Base-by-base conservation (phyloP, 345 rosid genomes). In the Rubroshorea leprosula region DNA sequence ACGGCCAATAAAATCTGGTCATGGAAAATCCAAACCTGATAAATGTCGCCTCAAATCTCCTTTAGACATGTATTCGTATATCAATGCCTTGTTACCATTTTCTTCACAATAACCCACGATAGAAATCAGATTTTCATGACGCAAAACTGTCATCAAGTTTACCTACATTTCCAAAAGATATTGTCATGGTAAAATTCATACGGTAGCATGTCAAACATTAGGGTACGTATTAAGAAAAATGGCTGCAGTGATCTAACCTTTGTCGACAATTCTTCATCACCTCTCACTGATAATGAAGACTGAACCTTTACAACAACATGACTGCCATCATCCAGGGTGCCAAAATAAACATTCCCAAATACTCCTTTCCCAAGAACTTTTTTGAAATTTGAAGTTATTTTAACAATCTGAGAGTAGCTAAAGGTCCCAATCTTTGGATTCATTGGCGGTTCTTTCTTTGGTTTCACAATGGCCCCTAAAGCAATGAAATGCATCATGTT, bases 331-430 rank as follows among this genome's bases (percentile, higher is more conserved):
- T 49, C 17, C 6, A 60, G 53, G 13, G 10, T 19, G 19, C 63
- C 63, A 35, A 16, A 45, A 21, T 21, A 60, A 1, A 60, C 63
- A n/a, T n/a, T n/a, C n/a, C n/a, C n/a, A n/a, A n/a, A n/a, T n/a
- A n/a, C n/a, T n/a, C n/a, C n/a, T n/a, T n/a, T n/a, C n/a, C n/a
- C n/a, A n/a, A 60, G 8, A 16, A 14, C 26, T 5, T 10, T 21
- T 1, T 3, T 8, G 11, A 49, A 60, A 15, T 49, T 44, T 7
- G 2, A 21, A 24, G 61, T 57, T 23, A 57, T 44, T 24, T 2
- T 23, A 57, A 20, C 64, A 4, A 76, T 59, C 23, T 76, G 67
- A 6, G 50, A 18, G 54, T 57, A 61, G 5, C 58, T 64, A 48
- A 71, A 75, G 7, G 35, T 22, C 6, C 45, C 31, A 48, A 54